phyloP scores from a whole-genome alignment of 352 stramenopile genomes.

The Phytophthora europaea region DNA sequence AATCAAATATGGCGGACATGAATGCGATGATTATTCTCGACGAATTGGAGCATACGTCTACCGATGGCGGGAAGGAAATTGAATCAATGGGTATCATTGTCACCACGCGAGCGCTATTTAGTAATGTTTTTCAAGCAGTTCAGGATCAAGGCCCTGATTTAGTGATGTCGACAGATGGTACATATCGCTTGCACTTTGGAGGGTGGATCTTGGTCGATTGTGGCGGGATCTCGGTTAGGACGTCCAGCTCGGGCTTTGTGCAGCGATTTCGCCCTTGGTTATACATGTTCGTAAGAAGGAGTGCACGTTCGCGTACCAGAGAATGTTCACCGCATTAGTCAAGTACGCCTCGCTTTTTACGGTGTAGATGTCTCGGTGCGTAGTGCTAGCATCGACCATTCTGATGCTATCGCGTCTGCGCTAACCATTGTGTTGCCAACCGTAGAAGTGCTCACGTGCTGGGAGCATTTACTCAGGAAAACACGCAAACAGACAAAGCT shows the following conservation, averaged over 20 bases:
- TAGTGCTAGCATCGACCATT: conserved; percentile 21
- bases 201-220: conserved; percentile 9
- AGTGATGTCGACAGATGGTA: conserved; percentile 14
- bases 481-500: conserved; percentile 4
- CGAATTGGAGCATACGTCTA: conserved; percentile 15
- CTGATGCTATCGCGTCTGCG: conserved; percentile 12
- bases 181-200: conserved; percentile 14
- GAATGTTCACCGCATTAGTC: conserved; percentile 11
- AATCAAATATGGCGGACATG: neutral
- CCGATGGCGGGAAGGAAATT: neutral
- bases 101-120: conserved; percentile 3
- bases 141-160: conserved; percentile 1
- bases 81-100: conserved; percentile 1
- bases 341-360: conserved; percentile 14
- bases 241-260: neutral
- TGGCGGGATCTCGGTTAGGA: conserved; percentile 10
- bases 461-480: conserved; percentile 16
- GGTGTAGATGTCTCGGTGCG: neutral
- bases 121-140: conserved; percentile 1
- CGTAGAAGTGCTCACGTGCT: conserved; percentile 15
- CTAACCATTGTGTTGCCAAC: conserved; percentile 11
- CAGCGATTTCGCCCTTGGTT: conserved; percentile 19
- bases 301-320: conserved; percentile 4
- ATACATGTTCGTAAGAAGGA: conserved; percentile 25
- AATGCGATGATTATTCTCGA: conserved; percentile 10